phyloP scores from a whole-genome alignment of 2,329 filamentous ascomycete species.

The Hymenoscyphus linearis region DNA sequence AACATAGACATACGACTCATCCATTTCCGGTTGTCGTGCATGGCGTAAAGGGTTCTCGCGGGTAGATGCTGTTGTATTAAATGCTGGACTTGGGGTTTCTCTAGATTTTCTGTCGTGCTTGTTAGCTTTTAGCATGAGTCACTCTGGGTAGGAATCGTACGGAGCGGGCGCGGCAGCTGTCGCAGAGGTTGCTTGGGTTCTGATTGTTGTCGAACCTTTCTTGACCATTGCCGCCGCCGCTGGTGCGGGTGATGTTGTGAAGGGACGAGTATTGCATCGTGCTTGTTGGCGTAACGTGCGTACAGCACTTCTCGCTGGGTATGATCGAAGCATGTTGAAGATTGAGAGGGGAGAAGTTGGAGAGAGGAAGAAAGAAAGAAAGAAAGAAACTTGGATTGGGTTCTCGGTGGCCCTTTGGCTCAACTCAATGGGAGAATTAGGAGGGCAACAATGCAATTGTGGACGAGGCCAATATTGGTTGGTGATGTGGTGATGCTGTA shows the following conservation, averaged over 20 bases:
- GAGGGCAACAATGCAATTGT: neutral
- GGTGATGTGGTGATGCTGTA: neutral
- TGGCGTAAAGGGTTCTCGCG: conserved; percentile 56
- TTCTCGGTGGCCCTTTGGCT: neutral
- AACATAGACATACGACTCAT: conserved; percentile 65
- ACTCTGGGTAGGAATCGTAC: conserved; percentile 17
- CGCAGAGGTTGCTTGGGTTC: conserved; percentile 46
- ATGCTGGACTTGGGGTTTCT: conserved; percentile 57
- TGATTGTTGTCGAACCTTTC: conserved; percentile 38
- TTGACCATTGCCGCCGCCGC: conserved; percentile 23
- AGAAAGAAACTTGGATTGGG: conserved; percentile 1
- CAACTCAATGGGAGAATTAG: neutral
- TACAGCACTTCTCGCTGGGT: conserved; percentile 43
- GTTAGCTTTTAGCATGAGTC: conserved; percentile 25
- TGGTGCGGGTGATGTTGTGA: conserved; percentile 40
- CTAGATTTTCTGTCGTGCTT: conserved; percentile 44
- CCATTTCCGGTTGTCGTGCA: conserved; percentile 57
- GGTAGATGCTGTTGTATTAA: conserved; percentile 43
- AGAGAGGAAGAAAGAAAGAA: neutral
- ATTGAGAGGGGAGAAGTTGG: conserved; percentile 2
- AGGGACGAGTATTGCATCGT: conserved; percentile 31
- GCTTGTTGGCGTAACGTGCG: conserved; percentile 36
- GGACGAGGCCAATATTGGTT: neutral
- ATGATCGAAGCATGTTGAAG: conserved; percentile 42
- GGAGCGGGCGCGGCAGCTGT: conserved; percentile 31